Conservation (phyloP, 2,329 filamentous ascomycete species). For the Claviceps monticola region DNA sequence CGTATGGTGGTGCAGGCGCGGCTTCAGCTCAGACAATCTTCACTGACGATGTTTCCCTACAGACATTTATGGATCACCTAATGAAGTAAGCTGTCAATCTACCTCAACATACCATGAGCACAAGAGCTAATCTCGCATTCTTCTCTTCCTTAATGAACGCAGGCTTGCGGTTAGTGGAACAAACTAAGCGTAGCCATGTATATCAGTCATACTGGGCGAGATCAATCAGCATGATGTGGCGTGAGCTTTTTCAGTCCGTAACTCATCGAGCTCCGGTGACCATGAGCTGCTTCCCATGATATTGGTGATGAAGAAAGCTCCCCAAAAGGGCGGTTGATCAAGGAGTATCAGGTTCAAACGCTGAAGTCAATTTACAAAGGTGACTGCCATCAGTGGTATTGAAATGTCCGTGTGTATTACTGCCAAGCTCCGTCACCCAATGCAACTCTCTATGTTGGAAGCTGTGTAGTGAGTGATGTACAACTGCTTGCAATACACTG, state of each 20-base stretch:
- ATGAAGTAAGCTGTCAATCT: slow-evolving; percentile 63
- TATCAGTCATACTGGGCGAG: not conserved
- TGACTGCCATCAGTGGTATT: no score
- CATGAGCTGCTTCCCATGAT: no score
- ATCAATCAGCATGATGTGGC: not conserved
- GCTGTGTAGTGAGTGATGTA: no score
- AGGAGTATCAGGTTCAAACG: no score
- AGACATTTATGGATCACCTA: slow-evolving; percentile 98
- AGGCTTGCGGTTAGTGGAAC: slow-evolving; percentile 51
- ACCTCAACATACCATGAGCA: not conserved
- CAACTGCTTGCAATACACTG: no score
- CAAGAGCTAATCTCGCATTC: slow-evolving; percentile 6
- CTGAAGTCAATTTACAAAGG: no score
- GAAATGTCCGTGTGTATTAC: no score
- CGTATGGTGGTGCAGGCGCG: slow-evolving; percentile 73
- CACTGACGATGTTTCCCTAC: slow-evolving; percentile 92
- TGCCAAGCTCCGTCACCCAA: no score
- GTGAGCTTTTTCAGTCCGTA: not conserved
- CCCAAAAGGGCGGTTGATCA: no score
- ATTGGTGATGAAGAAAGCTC: no score
- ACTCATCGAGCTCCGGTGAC: no score
- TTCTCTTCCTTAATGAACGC: not conserved
- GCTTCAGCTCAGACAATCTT: slow-evolving; percentile 96
- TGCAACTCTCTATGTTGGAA: no score
- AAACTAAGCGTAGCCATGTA: slow-evolving; percentile 26